Evolutionary conservation across 2,329 filamentous ascomycete genomes (phyloP), one percentile per base, ranked within the genome.

Genomic region (Alternaria gansuensis): DNA sequence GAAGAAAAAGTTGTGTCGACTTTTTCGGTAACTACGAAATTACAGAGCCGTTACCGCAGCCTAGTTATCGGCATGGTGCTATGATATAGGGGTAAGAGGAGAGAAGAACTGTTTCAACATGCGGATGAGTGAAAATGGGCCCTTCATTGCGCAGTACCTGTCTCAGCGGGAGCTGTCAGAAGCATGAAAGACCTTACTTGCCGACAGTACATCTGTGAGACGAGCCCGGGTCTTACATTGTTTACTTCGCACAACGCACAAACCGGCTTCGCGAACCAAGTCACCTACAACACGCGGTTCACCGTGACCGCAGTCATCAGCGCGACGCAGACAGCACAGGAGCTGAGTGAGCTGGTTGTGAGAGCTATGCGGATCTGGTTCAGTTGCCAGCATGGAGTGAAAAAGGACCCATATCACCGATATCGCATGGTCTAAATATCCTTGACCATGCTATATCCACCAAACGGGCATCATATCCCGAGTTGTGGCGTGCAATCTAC

Each of bases 1-100:
- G 67, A 26, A 56, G 73, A 51, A 67, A 70, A 48, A 75, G 73
- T 37, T 73, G 67, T 54, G 63, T 76, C 17, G 74, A 77, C 53
- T 77, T 74, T 51, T 77, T 75, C 50, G 74, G 74, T 2, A 70
- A 76, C 50, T 77, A 73, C 63, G 71, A 67, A 1, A 73, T 77
- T 21, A 67, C 67, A 10, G 74, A 76, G 64, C 71, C 71, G 2
- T 55, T 77, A 44, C 74, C 74, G 17, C 72, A 75, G 43, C 74
- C 74, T 2, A 60, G 65, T 14, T 74, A 73, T 59, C 62, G 63
- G 48, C 66, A 66, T 31, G 73, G 71, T 13, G 66, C 61, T 13
- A 75, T 75, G 72, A 75, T 75, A 45, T 76, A 52, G 59, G 45
- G n/a, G 13, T 33, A 31, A 34, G 5, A 40, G 29, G 29, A 6